A percentile compares a stretch with the other conserved stretches of the same genome.
These are phyloP conservation scores for Venturia nashicola DNA, from an alignment of 2,329 filamentous ascomycete species.

Conservation along the genomic window DNA sequence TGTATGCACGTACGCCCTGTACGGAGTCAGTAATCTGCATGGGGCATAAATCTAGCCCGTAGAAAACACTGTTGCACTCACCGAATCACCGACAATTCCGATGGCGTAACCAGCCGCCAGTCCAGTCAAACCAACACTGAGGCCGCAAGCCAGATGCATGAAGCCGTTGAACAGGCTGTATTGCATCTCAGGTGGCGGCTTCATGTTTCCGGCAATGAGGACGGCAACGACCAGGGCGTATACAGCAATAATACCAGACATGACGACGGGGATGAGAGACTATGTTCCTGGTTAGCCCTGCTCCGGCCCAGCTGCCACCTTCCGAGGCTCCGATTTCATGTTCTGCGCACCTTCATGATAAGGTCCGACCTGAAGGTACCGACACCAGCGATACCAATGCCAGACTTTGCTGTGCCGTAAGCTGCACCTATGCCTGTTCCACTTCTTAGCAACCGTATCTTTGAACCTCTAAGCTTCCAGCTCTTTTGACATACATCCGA, in stretches of 20 bases:
- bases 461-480: neutral
- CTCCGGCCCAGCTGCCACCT: no score
- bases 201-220: conserved; percentile 83
- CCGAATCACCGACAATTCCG: conserved; percentile 84
- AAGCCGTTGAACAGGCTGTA: conserved; percentile 86
- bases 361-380: conserved; percentile 75
- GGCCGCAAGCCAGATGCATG: conserved; percentile 82
- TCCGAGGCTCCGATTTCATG: neutral
- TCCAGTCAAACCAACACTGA: conserved; percentile 52
- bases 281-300: conserved; percentile 23
- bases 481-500: conserved; percentile 60
- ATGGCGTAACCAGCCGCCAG: conserved; percentile 52
- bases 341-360: conserved; percentile 66
- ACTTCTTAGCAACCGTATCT: neutral
- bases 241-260: conserved; percentile 98
- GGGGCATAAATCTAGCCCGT: no score
- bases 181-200: conserved; percentile 59
- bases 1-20: conserved; percentile 84
- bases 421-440: conserved; percentile 56
- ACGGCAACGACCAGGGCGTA: conserved; percentile 98
- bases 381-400: conserved; percentile 76
- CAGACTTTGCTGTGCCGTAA: conserved; percentile 78
- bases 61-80: no score
- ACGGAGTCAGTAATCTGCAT: no score
- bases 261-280: conserved; percentile 82